Base-by-base conservation (phyloP, 2,329 filamentous ascomycete genomes). In the Cyanodermella asteris region DNA sequence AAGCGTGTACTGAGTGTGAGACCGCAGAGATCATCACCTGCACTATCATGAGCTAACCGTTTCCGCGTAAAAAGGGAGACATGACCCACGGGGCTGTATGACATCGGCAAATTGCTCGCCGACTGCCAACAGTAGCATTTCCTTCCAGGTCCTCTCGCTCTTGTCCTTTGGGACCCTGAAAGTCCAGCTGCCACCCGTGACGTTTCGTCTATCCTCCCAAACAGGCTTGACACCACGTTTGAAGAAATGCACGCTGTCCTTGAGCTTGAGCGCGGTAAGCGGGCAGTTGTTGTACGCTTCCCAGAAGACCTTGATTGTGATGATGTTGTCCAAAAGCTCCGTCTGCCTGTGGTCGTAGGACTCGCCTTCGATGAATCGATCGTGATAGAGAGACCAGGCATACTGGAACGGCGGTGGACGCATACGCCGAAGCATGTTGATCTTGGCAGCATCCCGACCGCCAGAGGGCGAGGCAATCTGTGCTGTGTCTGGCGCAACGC, bases 141-240 rank as follows among this genome's bases (percentile, higher is more conserved):
- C 69, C 38, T 71, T 81, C 78, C 73, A 93, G 43, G 77, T 74
- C 38, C 72, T 72, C 3, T 68, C 64, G 3, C 58, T 61, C 5
- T 64, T 61, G 32, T 58, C 60, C 56, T 91, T 91, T 34, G 72
- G 70, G 22, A 93, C 72, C 25, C 82, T 71, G 50, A 94, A 91
- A 13, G 80, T 90, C 80, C 80, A 93, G 45, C 75, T 74, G 24
- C 84, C 84, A 26, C 84, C 84, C 32, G 70, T 61, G 31, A 73
- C 58, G 50, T 93, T 93, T 39, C 87, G 70, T 20, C 76, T 66
- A 45, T 94, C 84, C 51, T 81, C 75, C 74, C 74, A 81, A 36
- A 80, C 55, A 28, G 75, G 75, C 34, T 63, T 64, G 48, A 78
- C 77, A 18, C 74, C 74, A 33, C 66, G 59, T 47, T 80, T 80